Evolutionary conservation across 352 stramenopile species (phyloP), one percentile per base, ranked within the genome.

Genomic region (Detonula confervacea): DNA sequence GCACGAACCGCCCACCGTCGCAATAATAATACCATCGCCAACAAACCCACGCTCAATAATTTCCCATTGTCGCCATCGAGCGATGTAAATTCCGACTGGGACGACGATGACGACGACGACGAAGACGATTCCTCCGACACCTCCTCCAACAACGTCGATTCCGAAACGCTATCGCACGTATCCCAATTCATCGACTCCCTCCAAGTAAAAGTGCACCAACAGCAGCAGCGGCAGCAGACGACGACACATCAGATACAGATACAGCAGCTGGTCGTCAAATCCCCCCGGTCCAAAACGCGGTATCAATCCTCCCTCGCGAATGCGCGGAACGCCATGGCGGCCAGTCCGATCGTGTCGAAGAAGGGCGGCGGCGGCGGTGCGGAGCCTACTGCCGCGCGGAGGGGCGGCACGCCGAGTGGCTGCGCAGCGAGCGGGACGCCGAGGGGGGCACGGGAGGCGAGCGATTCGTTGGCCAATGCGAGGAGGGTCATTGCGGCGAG

Each of bases 81-180:
- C 8, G 27, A 35, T n/a, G n/a, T n/a, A n/a, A 27, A 35, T 9
- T 22, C n/a, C 18, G 37, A 44, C 14, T 56, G 35, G 16, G 29
- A 61, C 27, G 63, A 22, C n/a, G n/a, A n/a, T n/a, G 5, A 14
- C 49, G 14, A 27, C 54, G 6, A 55, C 63, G n/a, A n/a, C n/a
- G n/a, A n/a, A 24, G 63, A 72, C 33, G 16, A 39, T 14, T 63
- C 47, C 18, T 63, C 63, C n/a, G n/a, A n/a, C n/a, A n/a, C n/a
- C n/a, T n/a, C n/a, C n/a, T n/a, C n/a, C n/a, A n/a, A n/a, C 1
- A 61, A 71, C 29, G 63, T 62, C 29, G 44, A 72, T 63, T 24
- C 39, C 0, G 8, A 56, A 29, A 72, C 63, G 9, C 29, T 72
- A 1, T 24, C 63, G 37, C 47, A 61, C 42, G 49, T 72, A 4